Evolutionary conservation across 1,284 basidiomycete species (phyloP).

Genomic region (Phylloboletellus chloephorus): DNA sequence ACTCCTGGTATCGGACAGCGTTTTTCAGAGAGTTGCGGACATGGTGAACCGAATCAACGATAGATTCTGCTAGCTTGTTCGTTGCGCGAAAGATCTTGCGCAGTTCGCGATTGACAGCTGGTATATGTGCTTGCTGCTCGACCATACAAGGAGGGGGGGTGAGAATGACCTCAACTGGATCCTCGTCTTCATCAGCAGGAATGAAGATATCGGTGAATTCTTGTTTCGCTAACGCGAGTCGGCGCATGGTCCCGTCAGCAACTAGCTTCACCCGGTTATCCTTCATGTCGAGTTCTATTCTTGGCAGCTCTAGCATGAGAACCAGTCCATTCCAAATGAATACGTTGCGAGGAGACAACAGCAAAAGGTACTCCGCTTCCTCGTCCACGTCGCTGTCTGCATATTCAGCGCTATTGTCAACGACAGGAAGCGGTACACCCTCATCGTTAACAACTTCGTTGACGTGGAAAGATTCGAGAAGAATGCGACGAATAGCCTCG

Average conservation of each 20-base stretch:
- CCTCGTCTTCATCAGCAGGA: conserved; percentile 55
- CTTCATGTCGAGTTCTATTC: conserved; percentile 72
- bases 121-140: conserved; percentile 90
- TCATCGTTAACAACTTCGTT: conserved; percentile 57
- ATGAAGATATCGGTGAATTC: conserved; percentile 69
- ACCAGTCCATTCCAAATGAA: conserved; percentile 97
- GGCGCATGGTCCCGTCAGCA: conserved; percentile 80
- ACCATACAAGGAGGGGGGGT: conserved; percentile 57
- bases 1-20: conserved; percentile 71
- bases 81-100: conserved; percentile 87
- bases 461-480: conserved; percentile 81
- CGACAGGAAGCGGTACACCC: conserved; percentile 39
- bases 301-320: conserved; percentile 63
- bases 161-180: conserved; percentile 40
- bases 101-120: conserved; percentile 83
- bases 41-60: conserved; percentile 85
- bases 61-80: conserved; percentile 87
- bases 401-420: conserved; percentile 45
- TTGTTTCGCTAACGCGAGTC: conserved; percentile 75
- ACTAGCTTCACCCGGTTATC: conserved; percentile 82
- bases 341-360: conserved; percentile 80
- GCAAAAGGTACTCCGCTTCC: conserved; percentile 69
- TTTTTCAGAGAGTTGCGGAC: conserved; percentile 67
- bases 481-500: conserved; percentile 74
- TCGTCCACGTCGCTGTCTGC: conserved; percentile 50